A percentile compares a stretch with the other conserved stretches of the same genome.
phyloP scores from a whole-genome alignment of 78 protist genomes.

The Chrysochromulina tobinii region DNA sequence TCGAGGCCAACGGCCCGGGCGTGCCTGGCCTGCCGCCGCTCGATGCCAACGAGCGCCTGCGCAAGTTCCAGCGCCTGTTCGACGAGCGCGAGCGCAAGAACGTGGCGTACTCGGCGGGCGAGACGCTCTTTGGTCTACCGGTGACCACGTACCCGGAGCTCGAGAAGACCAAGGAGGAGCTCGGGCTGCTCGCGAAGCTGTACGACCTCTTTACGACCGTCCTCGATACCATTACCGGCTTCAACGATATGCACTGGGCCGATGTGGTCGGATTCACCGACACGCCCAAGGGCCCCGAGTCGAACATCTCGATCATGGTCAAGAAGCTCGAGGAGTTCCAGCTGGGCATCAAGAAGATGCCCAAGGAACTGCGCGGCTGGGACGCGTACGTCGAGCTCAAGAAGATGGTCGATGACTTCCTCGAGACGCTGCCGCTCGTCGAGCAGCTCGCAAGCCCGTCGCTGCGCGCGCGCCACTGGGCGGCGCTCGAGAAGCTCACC shows the following conservation, averaged over 20 bases:
- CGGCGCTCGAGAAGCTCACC: no score
- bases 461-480: background rate
- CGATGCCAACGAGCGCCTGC: conserved; percentile 79
- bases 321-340: conserved; percentile 45
- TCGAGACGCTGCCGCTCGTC: conserved; percentile 65
- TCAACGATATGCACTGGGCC: conserved; percentile 74
- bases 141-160: conserved; percentile 74
- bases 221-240: conserved; percentile 46
- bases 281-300: background rate
- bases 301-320: background rate
- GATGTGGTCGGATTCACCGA: background rate
- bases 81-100: conserved; percentile 74
- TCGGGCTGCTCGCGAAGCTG: conserved; percentile 69
- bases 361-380: conserved; percentile 70
- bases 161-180: conserved; percentile 59
- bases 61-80: conserved; percentile 70
- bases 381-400: conserved; percentile 76
- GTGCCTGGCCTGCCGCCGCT: conserved; percentile 65
- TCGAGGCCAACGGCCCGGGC: conserved; percentile 77
- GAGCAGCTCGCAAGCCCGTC: background rate
- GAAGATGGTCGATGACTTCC: conserved; percentile 71
- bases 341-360: conserved; percentile 22
- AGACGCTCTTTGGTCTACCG: conserved; percentile 85
- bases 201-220: conserved; percentile 76
- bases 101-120: conserved; percentile 74